These are phyloP conservation scores for Sphaerulina vaccinii DNA, from an alignment of 2,329 filamentous ascomycete species.

Conservation along the genomic window DNA sequence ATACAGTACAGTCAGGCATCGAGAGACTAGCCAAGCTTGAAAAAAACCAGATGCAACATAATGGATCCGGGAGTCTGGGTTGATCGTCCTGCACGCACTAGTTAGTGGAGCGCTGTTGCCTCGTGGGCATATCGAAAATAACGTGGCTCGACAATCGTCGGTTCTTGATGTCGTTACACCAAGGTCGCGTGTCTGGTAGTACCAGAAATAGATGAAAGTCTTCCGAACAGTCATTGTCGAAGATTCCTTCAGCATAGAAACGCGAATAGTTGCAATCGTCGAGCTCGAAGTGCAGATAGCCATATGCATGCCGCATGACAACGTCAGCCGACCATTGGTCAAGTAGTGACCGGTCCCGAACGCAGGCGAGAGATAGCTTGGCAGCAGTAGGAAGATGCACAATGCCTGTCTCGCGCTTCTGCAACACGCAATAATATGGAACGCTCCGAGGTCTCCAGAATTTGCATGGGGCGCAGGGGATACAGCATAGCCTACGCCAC, in stretches of 20 bases:
- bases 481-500: neutral
- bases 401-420: neutral
- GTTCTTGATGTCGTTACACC: constrained; percentile 5
- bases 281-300: neutral
- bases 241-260: neutral
- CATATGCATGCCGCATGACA: too few species aligned
- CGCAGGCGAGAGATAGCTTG: neutral
- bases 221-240: neutral
- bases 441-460: too few species aligned
- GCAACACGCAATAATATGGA: too few species aligned
- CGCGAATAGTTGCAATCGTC: neutral
- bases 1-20: neutral
- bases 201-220: constrained; percentile 7
- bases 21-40: neutral
- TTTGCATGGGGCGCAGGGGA: neutral
- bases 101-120: neutral
- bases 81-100: neutral
- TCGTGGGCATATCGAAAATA: neutral
- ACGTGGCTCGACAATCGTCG: constrained; percentile 5
- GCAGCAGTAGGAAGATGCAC: neutral
- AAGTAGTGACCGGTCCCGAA: neutral
- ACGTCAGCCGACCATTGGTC: neutral
- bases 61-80: neutral
- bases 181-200: neutral
- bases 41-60: neutral